A percentile compares a stretch with the other conserved stretches of the same genome.
Evolutionary conservation across 208 protist species (phyloP).

Genomic region (Leishmania martiniquensis): DNA sequence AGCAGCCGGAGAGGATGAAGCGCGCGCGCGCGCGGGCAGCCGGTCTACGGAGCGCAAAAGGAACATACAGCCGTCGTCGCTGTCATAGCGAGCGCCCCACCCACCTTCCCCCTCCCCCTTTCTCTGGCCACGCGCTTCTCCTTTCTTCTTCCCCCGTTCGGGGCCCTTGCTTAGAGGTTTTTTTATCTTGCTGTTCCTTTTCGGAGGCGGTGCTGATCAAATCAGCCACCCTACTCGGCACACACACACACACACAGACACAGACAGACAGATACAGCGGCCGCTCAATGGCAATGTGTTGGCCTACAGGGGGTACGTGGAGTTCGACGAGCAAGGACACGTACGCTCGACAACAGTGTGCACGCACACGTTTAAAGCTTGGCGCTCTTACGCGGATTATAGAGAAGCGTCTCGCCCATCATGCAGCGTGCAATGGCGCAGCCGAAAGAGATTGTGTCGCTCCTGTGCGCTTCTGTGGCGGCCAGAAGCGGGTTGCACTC

Average conservation of each 20-base stretch:
- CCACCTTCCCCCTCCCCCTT: not conserved
- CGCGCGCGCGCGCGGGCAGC: not conserved
- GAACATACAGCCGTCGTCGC: not conserved
- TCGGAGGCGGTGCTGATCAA: not conserved
- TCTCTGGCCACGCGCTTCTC: not conserved
- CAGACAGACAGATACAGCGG: no score
- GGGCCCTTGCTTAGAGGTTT: not conserved
- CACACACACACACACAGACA: not conserved
- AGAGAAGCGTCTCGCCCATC: constrained; percentile 51
- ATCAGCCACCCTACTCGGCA: not conserved
- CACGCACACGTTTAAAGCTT: constrained; percentile 16
- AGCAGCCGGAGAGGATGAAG: not conserved
- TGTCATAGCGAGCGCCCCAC: not conserved
- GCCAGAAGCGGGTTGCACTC: constrained; percentile 74
- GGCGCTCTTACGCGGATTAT: constrained; percentile 24
- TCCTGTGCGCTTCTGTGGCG: constrained; percentile 28
- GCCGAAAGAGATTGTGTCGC: constrained; percentile 47
- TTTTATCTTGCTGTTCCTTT: no score
- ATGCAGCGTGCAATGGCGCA: constrained; percentile 51
- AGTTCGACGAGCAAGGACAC: no score
- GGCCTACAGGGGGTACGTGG: no score
- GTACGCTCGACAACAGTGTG: not conserved
- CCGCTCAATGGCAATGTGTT: no score
- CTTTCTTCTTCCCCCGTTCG: not conserved
- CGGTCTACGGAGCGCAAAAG: not conserved